phyloP scores from a whole-genome alignment of 2,329 filamentous ascomycete species.

The Lomentospora prolificans region DNA sequence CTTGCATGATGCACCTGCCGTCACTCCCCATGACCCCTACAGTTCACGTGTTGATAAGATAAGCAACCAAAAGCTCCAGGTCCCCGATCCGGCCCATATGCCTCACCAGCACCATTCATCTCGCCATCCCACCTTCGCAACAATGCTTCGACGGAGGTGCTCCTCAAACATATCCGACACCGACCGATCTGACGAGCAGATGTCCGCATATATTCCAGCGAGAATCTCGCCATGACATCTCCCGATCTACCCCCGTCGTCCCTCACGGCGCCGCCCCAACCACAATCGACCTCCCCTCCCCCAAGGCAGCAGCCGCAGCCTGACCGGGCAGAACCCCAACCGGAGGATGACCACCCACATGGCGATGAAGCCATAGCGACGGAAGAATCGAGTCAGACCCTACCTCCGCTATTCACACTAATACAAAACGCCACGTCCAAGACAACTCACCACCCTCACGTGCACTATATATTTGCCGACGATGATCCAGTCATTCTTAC shows the following conservation, averaged over 20 bases:
- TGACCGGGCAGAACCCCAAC: neutral
- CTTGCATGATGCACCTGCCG: neutral
- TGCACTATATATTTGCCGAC: slow-evolving; percentile 90
- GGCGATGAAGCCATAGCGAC: neutral
- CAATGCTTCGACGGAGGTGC: slow-evolving; percentile 2
- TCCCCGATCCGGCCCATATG: neutral
- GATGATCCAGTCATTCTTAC: slow-evolving; percentile 75
- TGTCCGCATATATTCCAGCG: neutral
- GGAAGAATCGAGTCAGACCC: neutral
- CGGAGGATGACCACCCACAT: neutral
- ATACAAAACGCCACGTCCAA: slow-evolving; percentile 66
- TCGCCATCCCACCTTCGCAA: neutral
- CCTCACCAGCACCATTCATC: neutral
- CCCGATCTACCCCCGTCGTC: neutral
- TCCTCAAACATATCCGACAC: neutral
- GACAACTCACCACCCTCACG: slow-evolving; percentile 70
- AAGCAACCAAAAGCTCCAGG: slow-evolving; percentile 1
- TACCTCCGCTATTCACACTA: slow-evolving; percentile 68
- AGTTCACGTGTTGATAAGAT: slow-evolving; percentile 9
- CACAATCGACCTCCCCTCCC: neutral
- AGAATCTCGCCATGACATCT: slow-evolving; percentile 6
- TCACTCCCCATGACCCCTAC: neutral
- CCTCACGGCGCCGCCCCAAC: neutral
- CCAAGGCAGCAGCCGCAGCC: slow-evolving; percentile 2
- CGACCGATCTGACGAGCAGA: neutral